These are phyloP conservation scores for Solioccasus polychromus DNA, from an alignment of 768 basidiomycete species.

Conservation along the genomic window DNA sequence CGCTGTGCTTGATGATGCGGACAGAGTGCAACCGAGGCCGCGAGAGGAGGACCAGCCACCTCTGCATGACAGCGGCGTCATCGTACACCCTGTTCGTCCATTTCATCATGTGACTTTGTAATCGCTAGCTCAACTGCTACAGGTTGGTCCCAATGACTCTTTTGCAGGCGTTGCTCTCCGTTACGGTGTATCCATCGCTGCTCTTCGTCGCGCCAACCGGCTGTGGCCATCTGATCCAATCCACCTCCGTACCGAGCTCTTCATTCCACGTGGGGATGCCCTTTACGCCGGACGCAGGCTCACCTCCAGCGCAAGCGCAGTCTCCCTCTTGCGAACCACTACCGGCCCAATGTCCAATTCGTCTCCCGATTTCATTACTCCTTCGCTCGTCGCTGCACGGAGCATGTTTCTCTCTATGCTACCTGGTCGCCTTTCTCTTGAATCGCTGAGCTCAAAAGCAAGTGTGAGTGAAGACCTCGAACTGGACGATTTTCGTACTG, in stretches of 20 bases:
- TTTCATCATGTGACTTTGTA: neutral
- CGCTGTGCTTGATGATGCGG: neutral
- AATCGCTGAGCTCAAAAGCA: slow-evolving; percentile 27
- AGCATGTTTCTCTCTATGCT: slow-evolving; percentile 23
- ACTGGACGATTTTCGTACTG: slow-evolving; percentile 15
- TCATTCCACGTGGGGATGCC: slow-evolving; percentile 53
- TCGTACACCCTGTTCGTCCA: slow-evolving; percentile 20
- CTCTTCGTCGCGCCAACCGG: slow-evolving; percentile 84
- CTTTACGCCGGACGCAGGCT: slow-evolving; percentile 5
- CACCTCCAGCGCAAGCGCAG: neutral
- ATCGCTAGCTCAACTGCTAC: slow-evolving; percentile 2
- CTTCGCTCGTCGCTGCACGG: slow-evolving; percentile 21
- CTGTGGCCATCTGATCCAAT: slow-evolving; percentile 93
- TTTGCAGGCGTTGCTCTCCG: slow-evolving; percentile 84
- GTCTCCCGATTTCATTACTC: slow-evolving; percentile 8
- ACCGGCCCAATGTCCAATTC: neutral
- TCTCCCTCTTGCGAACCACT: neutral
- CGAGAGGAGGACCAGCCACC: slow-evolving; percentile 1
- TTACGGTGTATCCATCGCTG: slow-evolving; percentile 82
- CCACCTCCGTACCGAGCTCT: slow-evolving; percentile 77
- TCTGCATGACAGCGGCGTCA: neutral
- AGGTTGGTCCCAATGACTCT: slow-evolving; percentile 77
- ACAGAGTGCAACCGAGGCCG: slow-evolving; percentile 5
- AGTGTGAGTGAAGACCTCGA: slow-evolving; percentile 31
- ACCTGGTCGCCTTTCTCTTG: slow-evolving; percentile 29